Evolutionary conservation across 192 early-diverging fungal species (phyloP).

Genomic region (Phlyctochytrium planicorne): DNA sequence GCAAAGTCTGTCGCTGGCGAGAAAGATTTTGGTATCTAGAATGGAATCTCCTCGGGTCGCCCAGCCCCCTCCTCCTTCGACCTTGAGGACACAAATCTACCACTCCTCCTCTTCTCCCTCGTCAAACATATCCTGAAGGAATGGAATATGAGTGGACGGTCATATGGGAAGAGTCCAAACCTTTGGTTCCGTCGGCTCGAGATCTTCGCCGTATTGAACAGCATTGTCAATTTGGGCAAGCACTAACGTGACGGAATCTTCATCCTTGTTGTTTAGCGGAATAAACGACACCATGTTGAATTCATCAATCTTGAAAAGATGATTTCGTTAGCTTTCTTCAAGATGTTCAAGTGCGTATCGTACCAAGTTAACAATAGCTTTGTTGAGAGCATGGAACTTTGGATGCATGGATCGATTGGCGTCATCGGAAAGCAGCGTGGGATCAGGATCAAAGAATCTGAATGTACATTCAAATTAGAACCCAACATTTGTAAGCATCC

Average conservation of each 20-base stretch:
- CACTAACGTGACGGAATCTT: conserved; percentile 86
- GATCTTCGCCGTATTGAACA: conserved; percentile 96
- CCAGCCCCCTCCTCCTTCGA: neutral
- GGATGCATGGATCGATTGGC: conserved; percentile 69
- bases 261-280: conserved; percentile 90
- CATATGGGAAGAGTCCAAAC: conserved; percentile 19
- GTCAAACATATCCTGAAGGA: no score
- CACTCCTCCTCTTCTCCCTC: conserved; percentile 11
- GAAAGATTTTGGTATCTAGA: no score
- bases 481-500: conserved; percentile 19
- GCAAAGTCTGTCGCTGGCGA: no score
- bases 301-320: conserved; percentile 73
- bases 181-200: conserved; percentile 87
- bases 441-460: conserved; percentile 90
- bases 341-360: neutral
- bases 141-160: no score
- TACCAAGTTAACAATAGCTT: conserved; percentile 83
- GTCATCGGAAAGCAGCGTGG: conserved; percentile 80
- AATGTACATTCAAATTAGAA: conserved; percentile 12
- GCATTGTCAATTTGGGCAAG: conserved; percentile 91
- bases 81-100: neutral
- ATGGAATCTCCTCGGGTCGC: no score
- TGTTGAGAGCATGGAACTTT: conserved; percentile 83
- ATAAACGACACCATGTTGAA: conserved; percentile 97
- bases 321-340: neutral